Percentiles rank a stretch among this genome's conserved stretches.
phyloP scores from a whole-genome alignment of 192 early-diverging fungal species.

The Gonapodya sp. region DNA sequence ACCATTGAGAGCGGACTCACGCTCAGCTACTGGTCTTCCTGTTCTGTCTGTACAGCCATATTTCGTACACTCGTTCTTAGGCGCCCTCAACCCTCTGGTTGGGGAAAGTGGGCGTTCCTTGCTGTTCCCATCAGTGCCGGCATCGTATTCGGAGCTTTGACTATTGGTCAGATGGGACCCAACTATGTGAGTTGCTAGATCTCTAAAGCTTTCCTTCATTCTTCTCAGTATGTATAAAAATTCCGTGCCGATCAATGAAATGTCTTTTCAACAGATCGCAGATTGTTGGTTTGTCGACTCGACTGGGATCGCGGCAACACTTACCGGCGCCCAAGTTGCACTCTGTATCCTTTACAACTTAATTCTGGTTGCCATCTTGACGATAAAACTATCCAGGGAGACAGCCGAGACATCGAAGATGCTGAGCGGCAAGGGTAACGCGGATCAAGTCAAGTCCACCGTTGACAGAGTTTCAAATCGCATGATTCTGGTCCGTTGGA shows the following conservation, averaged over 20 bases:
- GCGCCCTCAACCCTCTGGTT: not conserved
- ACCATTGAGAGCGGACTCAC: not conserved
- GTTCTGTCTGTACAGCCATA: not conserved
- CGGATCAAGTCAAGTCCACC: not conserved
- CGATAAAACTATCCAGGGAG: not conserved
- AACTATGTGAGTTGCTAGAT: not conserved
- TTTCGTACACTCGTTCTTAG: not conserved
- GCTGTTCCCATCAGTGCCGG: not conserved
- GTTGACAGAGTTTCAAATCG: not conserved
- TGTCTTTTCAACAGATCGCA: not conserved
- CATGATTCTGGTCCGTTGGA: not conserved
- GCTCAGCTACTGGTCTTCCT: not conserved
- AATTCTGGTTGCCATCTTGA: not conserved
- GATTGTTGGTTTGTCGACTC: not conserved
- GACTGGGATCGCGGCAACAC: not conserved
- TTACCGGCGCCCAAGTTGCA: not conserved
- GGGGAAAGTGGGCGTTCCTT: not conserved
- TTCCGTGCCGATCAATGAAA: not conserved
- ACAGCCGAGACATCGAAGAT: not conserved
- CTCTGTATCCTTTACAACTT: not conserved
- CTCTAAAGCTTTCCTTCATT: not conserved
- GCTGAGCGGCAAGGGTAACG: not conserved
- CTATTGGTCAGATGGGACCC: not conserved
- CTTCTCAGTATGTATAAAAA: too few species aligned
- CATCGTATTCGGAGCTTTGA: not conserved